Evolutionary conservation across 306 rosid species (phyloP), one percentile per base, ranked within the genome.

Genomic region (Pyrus bretschneideri): DNA sequence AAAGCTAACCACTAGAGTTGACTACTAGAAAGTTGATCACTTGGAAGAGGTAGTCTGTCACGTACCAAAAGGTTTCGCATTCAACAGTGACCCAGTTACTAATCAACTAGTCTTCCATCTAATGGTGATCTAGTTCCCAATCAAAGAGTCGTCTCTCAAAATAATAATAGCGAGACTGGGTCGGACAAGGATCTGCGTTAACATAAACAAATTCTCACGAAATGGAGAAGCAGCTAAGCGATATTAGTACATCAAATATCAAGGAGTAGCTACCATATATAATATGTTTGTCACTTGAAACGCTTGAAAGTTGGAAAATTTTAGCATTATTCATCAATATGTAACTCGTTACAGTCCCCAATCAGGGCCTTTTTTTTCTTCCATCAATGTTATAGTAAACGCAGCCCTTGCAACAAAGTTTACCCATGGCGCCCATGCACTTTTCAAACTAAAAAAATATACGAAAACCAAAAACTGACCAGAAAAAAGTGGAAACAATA

Each of bases 311-410:
- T 23, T 25, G 6, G 40, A 38, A 42, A 9, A 42, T 9, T 42
- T 2, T 42, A 2, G 55, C 57, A 68, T 77, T 69, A 77, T 77
- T 77, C 75, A 55, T 68, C 61, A 9, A 21, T 58, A 68, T 61
- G 14, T 25, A 38, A 42, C 19, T 68, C 51, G 19, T 55, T 68
- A 42, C 80, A 76, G 9, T 7, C 19, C 12, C 52, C 9, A 49
- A 15, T 15, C 21, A 46, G 21, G 55, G 55, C 64, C 46, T 9
- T 38, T 29, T 55, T 14, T 61, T 23, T 35, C 42, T 52, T 65
- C 33, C 27, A 22, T 9, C 10, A 52, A 35, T 49, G 31, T n/a
- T 21, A 18, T 25, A 33, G 19, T 52, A 46, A 33, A 38, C 54
- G 54, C 6, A 31, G 11, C 51, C 65, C 55, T 12, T 12, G 59